Evolutionary conservation across 257 asterid species (phyloP), one percentile per base, ranked within the genome.

Genomic region (Gentiana dahurica): DNA sequence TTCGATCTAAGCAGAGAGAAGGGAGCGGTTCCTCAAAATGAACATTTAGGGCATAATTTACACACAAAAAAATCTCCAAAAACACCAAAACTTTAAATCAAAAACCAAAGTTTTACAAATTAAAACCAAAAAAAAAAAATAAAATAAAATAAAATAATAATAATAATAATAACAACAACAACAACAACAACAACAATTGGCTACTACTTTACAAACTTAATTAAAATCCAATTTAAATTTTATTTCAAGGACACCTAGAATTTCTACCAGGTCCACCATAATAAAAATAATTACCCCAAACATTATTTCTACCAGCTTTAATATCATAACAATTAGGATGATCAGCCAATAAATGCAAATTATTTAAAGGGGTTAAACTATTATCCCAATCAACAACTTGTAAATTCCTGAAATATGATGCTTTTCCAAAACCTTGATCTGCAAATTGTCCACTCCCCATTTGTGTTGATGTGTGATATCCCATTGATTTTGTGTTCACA

Each of bases 391-490:
- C 97, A 60, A 89, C 95, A 12, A 83, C 95, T 65, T 89, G 92
- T 59, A 86, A 70, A 46, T 89, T 89, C 57, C 97, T 73, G 60
- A 89, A 89, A 59, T 89, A 89, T 0, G 97, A 86, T 9, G 97
- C 89, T 56, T 79, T 89, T 2, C 89, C 78, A 58, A 89, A 89
- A 0, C 97, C 95, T 73, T 89, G 94, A 36, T 72, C 84, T 2
- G 89, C 94, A 62, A 89, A 89, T 66, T 83, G 95, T 10, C 97
- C 97, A 62, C 95, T 89, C 2, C 95, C 97, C 97, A 89, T 89
- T 59, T 89, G 94, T 24, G 97, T 89, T 34, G 87, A 78, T 6
- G 97, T 89, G 70, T 89, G 97, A 8, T 41, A 68, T 8, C 94
- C 91, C 68, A n/a, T 74, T 47, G 95, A 77, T 63, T 89, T 75